A percentile compares a stretch with the other conserved stretches of the same genome.
Conservation (phyloP, 345 rosid species). For the Syzygium aromaticum region DNA sequence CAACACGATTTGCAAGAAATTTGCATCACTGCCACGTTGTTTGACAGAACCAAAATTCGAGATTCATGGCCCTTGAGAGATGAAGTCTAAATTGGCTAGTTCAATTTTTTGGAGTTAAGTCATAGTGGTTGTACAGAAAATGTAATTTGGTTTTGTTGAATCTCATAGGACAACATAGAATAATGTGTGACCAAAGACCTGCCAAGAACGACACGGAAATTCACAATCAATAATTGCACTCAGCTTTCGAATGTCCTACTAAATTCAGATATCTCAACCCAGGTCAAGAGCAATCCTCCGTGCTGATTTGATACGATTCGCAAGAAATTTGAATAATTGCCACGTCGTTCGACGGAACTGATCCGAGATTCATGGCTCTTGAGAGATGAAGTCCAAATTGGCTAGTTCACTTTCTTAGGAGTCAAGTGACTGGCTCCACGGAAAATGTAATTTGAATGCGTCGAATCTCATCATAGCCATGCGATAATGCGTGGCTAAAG, state of each 20-base stretch:
- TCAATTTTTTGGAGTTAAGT: background rate
- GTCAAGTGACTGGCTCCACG: too few species aligned
- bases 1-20: background rate
- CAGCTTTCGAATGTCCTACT: too few species aligned
- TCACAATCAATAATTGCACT: background rate
- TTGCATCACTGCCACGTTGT: fast-evolving
- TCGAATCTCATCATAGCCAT: too few species aligned
- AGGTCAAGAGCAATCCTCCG: too few species aligned
- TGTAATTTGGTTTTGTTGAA: background rate
- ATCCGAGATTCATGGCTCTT: too few species aligned
- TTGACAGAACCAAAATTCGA: fast-evolving
- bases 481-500: background rate
- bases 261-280: too few species aligned
- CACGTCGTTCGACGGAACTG: too few species aligned
- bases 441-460: too few species aligned
- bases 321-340: too few species aligned
- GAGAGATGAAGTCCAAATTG: too few species aligned
- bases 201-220: background rate
- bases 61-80: fast-evolving
- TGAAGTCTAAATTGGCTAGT: background rate
- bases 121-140: background rate
- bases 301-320: too few species aligned
- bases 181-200: background rate
- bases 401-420: too few species aligned
- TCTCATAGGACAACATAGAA: background rate